These are phyloP conservation scores for Crucibulum laeve DNA, from an alignment of 768 basidiomycete species.

Conservation along the genomic window DNA sequence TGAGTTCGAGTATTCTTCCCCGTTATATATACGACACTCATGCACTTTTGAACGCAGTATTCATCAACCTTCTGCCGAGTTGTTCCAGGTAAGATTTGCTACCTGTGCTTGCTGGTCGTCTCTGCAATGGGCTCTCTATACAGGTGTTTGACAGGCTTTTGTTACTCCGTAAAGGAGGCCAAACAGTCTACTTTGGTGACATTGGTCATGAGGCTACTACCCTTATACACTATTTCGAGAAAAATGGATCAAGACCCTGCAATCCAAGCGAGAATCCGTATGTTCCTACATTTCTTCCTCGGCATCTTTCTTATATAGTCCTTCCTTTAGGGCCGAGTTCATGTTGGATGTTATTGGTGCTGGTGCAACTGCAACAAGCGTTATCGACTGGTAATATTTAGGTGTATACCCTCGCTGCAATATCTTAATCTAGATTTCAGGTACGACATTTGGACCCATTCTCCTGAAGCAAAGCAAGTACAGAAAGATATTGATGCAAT, in stretches of 20 bases:
- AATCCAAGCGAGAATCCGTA: slow-evolving; percentile 70
- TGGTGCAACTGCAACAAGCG: slow-evolving; percentile 54
- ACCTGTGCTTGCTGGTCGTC: background rate
- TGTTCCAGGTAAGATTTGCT: slow-evolving; percentile 42
- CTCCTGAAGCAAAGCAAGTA: slow-evolving; percentile 26
- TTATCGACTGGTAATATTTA: slow-evolving; percentile 55
- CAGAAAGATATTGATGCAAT: slow-evolving; percentile 40
- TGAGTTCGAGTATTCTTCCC: slow-evolving; percentile 23
- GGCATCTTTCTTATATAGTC: slow-evolving; percentile 20
- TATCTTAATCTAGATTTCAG: too few species aligned
- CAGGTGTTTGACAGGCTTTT: slow-evolving; percentile 60
- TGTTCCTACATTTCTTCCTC: slow-evolving; percentile 9
- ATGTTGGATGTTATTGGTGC: slow-evolving; percentile 74
- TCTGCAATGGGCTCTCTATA: background rate
- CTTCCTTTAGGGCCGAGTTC: slow-evolving; percentile 46
- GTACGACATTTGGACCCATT: slow-evolving; percentile 43
- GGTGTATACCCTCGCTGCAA: too few species aligned
- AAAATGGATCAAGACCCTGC: slow-evolving; percentile 62
- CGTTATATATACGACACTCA: too few species aligned
- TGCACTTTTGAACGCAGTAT: slow-evolving; percentile 23
- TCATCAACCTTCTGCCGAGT: slow-evolving; percentile 24
- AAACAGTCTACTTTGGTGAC: slow-evolving; percentile 56
- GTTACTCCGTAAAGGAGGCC: slow-evolving; percentile 59
- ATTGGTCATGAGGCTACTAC: slow-evolving; percentile 47
- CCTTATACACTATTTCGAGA: slow-evolving; percentile 59